These are phyloP conservation scores for Chenopodium suecicum DNA, from an alignment of 148 eudicot species.

Conservation along the genomic window DNA sequence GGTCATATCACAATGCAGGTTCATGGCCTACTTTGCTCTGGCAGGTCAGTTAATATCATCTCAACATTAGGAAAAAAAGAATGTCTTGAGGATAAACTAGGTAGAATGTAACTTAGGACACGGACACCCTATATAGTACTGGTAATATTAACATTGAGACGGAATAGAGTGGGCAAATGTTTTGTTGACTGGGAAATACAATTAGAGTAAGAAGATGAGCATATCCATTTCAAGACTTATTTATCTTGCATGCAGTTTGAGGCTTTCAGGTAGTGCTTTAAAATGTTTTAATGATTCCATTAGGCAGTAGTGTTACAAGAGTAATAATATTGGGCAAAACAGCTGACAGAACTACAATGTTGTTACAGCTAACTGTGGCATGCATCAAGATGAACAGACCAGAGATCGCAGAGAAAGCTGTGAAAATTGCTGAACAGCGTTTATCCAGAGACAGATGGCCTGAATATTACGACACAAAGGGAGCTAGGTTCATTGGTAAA, in stretches of 20 bases:
- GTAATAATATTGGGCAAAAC: neutral
- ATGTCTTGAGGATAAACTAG: no score
- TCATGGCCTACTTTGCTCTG: slow-evolving; percentile 93
- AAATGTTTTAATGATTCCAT: neutral
- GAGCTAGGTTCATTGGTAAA: slow-evolving; percentile 77
- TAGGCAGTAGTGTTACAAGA: neutral
- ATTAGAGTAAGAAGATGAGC: neutral
- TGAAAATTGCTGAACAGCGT: slow-evolving; percentile 69
- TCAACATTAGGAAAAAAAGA: no score
- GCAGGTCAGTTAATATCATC: slow-evolving; percentile 53
- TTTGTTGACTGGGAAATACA: neutral
- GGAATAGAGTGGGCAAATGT: no score
- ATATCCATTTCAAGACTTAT: neutral
- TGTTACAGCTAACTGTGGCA: slow-evolving; percentile 77
- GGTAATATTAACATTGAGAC: neutral
- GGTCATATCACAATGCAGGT: slow-evolving; percentile 87
- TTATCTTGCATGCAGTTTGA: neutral
- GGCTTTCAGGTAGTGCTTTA: neutral
- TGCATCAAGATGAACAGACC: slow-evolving; percentile 84
- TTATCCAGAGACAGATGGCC: slow-evolving; percentile 80
- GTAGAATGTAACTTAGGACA: neutral
- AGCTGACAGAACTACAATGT: slow-evolving; percentile 14
- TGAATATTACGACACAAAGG: slow-evolving; percentile 79
- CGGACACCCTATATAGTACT: neutral
- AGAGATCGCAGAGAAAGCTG: slow-evolving; percentile 70